These are phyloP conservation scores for Cenchrus fungigraminus DNA, from an alignment of 176 grass and related monocot species.

Conservation along the genomic window DNA sequence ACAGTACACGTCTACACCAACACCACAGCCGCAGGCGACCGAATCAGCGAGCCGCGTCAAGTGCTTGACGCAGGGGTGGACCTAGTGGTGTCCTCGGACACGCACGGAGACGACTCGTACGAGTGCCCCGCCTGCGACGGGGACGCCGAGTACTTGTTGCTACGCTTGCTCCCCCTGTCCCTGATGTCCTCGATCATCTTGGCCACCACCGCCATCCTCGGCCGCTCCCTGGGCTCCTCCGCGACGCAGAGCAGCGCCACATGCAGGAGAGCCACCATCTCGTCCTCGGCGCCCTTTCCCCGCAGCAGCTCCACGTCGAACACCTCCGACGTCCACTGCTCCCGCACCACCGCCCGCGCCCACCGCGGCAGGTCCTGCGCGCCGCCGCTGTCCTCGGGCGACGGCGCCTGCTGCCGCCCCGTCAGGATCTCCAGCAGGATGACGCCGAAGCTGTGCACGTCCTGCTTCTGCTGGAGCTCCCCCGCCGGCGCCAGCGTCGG, in stretches of 20 bases:
- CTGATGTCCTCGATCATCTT: slow-evolving; percentile 96
- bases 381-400: slow-evolving; percentile 37
- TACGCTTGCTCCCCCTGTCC: slow-evolving; percentile 80
- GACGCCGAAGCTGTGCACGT: slow-evolving; percentile 76
- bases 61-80: slow-evolving; percentile 59
- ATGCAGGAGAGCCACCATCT: slow-evolving; percentile 89
- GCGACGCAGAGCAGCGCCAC: slow-evolving; percentile 87
- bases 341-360: slow-evolving; percentile 62
- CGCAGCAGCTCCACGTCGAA: slow-evolving; percentile 84
- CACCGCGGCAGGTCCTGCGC: slow-evolving; percentile 54
- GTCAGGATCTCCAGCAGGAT: slow-evolving; percentile 82
- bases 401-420: slow-evolving; percentile 46
- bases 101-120: slow-evolving; percentile 62
- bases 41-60: slow-evolving; percentile 8
- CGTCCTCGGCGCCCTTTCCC: slow-evolving; percentile 67
- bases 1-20: no score
- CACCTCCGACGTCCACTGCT: slow-evolving; percentile 77
- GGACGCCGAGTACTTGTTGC: slow-evolving; percentile 60
- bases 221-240: slow-evolving; percentile 54
- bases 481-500: background rate
- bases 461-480: slow-evolving; percentile 47
- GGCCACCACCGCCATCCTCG: slow-evolving; percentile 74
- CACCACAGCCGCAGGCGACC: no score
- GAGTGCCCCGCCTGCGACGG: slow-evolving; percentile 53
- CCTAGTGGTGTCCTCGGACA: slow-evolving; percentile 64